These are phyloP conservation scores for Fusarium hostae DNA, from an alignment of 2,329 filamentous ascomycete genomes.

Conservation along the genomic window DNA sequence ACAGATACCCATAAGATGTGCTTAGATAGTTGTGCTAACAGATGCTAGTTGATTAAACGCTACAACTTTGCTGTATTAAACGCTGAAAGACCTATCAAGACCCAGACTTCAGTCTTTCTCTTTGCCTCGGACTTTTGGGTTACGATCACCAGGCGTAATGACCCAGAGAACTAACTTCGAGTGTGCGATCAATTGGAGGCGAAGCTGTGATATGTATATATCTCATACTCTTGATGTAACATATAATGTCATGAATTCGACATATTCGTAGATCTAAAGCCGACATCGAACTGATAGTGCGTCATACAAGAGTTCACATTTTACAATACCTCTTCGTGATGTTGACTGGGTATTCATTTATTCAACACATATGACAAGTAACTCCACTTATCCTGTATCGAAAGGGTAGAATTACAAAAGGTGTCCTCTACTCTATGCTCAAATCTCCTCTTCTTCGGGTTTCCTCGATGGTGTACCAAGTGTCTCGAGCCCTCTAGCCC, in stretches of 20 bases:
- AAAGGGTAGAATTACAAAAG: neutral
- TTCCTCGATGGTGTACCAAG: conserved; percentile 47
- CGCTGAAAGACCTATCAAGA: conserved; percentile 49
- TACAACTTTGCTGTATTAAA: conserved; percentile 51
- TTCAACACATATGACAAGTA: neutral
- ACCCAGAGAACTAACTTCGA: neutral
- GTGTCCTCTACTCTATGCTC: neutral
- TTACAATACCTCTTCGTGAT: neutral
- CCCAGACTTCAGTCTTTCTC: conserved; percentile 49
- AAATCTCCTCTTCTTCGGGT: conserved; percentile 36
- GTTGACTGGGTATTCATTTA: neutral
- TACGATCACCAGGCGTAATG: conserved; percentile 41
- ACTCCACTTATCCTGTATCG: neutral
- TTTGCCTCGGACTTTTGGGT: conserved; percentile 52
- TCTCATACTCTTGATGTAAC: neutral
- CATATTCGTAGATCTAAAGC: neutral
- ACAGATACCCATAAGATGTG: neutral
- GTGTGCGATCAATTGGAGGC: neutral
- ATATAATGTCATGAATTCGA: fast-evolving
- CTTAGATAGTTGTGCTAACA: neutral
- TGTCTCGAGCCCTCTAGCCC: conserved; percentile 52
- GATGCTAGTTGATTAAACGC: conserved; percentile 45
- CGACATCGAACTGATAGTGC: fast-evolving
- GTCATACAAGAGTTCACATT: neutral
- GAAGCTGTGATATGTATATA: neutral